phyloP scores from a whole-genome alignment of 495 filamentous ascomycete genomes.

The Ascobolus immersus region DNA sequence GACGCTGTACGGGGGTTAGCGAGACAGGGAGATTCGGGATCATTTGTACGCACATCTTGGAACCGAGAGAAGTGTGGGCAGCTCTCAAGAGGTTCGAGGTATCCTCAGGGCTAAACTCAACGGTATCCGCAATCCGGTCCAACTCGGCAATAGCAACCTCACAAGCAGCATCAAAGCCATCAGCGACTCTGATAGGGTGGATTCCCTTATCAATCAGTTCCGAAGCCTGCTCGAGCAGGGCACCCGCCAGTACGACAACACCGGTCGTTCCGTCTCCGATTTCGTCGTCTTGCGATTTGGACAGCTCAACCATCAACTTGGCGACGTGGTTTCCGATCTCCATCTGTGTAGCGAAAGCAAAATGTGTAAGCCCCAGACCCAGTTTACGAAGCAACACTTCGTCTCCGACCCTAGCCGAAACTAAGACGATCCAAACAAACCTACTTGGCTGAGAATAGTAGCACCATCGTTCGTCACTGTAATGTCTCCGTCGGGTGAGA shows the following conservation, averaged over 20 bases:
- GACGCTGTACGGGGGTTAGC: slow-evolving; percentile 29
- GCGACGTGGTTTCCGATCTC: slow-evolving; percentile 97
- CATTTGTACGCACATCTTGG: slow-evolving; percentile 45
- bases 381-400: no score
- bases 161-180: slow-evolving; percentile 91
- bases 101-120: slow-evolving; percentile 54
- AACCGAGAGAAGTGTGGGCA: slow-evolving; percentile 84
- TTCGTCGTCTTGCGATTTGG: slow-evolving; percentile 95
- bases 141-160: slow-evolving; percentile 84
- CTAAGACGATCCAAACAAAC: no score
- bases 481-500: slow-evolving; percentile 95
- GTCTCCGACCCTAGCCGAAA: no score
- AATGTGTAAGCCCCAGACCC: slow-evolving; percentile 14
- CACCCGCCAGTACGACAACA: slow-evolving; percentile 87
- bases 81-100: slow-evolving; percentile 72
- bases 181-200: slow-evolving; percentile 91
- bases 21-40: background rate
- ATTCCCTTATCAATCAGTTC: slow-evolving; percentile 99
- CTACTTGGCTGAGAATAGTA: slow-evolving; percentile 70
- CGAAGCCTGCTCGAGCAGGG: slow-evolving; percentile 87
- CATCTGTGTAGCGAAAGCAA: slow-evolving; percentile 29
- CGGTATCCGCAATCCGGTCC: slow-evolving; percentile 73
- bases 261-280: slow-evolving; percentile 97
- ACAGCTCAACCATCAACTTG: slow-evolving; percentile 89
- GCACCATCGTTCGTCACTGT: slow-evolving; percentile 98